Base-by-base conservation (phyloP, 192 early-diverging fungal genomes). In the Entomortierella chlamydospora region DNA sequence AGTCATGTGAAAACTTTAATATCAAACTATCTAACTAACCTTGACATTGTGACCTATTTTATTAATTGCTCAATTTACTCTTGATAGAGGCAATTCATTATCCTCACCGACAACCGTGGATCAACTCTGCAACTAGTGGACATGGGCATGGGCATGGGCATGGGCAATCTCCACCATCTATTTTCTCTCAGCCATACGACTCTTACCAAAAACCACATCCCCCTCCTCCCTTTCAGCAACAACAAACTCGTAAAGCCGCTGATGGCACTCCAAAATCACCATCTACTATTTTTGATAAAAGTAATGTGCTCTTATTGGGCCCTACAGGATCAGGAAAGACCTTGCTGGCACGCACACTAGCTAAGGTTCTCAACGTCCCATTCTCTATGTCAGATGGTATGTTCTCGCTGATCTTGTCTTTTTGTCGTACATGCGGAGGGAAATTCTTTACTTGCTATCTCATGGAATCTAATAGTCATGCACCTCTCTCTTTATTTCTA, bases 251-350 rank as follows among this genome's bases (percentile, higher is more conserved):
- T 49, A 73, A 60, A 28, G 30, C n/a, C 45, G 41, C 31, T 25
- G 56, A 58, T 26, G 30, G 25, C 28, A 39, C 20, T 47, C 29
- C 76, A n/a, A 70, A 59, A 31, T 26, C 62, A 45, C 76, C 74
- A 49, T 30, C 68, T 4, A 91, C 92, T 0, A 82, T 90, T 57
- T 88, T 94, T 47, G 95, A 97, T 43, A 97, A 97, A 79, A 97
- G 95, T 84, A 96, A 96, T 56, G 92, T 96, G 7, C 83, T 96
- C 20, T 72, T 96, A 55, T 70, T 96, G 33, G 95, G 95, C 2
- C 95, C 95, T 1, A 95, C 94, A 0, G 95, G 95, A 0, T 94
- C 92, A 4, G 95, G 94, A 58, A 94, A 96, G 78, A 96, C 95
- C 11, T 82, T 96, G 31, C 73, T 95, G 25, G 93, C 93, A 9